Conservation (phyloP, 2,329 filamentous ascomycete genomes). For the Fusarium goolgardi region DNA sequence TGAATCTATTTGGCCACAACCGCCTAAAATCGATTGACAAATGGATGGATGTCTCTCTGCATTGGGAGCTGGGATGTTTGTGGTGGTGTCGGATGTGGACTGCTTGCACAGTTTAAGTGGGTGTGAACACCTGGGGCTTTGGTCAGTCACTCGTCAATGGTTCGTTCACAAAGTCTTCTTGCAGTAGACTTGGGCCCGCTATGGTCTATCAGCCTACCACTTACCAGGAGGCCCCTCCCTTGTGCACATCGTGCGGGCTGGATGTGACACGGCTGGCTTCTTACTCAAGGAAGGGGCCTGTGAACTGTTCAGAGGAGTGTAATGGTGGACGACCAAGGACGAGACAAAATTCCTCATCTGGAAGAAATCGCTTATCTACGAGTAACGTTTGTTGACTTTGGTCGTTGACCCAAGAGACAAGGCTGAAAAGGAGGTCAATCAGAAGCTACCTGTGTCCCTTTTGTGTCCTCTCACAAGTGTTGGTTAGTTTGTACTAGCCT, state of each 20-base stretch:
- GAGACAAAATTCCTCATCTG: conserved; percentile 34
- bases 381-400: conserved; percentile 6
- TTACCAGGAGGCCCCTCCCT: conserved; percentile 38
- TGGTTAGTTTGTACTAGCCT: conserved; percentile 30
- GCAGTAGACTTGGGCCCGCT: conserved; percentile 36
- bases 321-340: conserved; percentile 19
- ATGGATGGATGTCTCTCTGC: conserved; percentile 37
- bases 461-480: conserved; percentile 27
- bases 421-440: conserved; percentile 38
- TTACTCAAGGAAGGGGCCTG: conserved; percentile 38
- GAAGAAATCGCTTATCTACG: conserved; percentile 23
- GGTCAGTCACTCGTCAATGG: conserved; percentile 38
- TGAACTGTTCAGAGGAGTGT: conserved; percentile 14
- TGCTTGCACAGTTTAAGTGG: conserved; percentile 32
- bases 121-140: conserved; percentile 38
- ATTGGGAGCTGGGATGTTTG: conserved; percentile 42
- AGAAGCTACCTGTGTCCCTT: conserved; percentile 13
- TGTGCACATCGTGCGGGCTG: conserved; percentile 39
- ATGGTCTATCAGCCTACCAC: conserved; percentile 37
- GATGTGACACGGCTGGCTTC: conserved; percentile 38
- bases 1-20: conserved; percentile 22
- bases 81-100: conserved; percentile 44
- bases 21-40: conserved; percentile 34
- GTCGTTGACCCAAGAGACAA: conserved; percentile 23
- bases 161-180: conserved; percentile 34